phyloP scores from a whole-genome alignment of 176 grass and related monocot genomes.

The Hordeum vulgare region DNA sequence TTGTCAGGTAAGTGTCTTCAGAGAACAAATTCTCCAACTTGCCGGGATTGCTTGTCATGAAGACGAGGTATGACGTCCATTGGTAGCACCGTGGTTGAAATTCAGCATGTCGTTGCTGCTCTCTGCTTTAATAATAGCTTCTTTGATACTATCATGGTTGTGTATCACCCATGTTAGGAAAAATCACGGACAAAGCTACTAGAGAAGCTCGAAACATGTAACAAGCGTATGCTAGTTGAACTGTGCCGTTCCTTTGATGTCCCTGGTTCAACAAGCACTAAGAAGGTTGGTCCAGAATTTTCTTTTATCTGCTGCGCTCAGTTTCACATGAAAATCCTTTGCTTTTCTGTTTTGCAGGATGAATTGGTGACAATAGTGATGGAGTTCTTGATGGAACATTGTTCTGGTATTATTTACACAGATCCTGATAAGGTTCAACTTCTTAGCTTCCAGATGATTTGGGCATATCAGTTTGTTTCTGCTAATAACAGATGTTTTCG shows the following conservation, averaged over 20 bases:
- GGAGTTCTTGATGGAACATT: constrained; percentile 26
- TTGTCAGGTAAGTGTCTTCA: constrained; percentile 30
- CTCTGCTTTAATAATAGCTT: not conserved
- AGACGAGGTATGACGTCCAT: constrained; percentile 23
- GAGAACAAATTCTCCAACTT: constrained; percentile 38
- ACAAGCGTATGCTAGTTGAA: constrained; percentile 14
- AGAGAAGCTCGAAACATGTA: constrained; percentile 33
- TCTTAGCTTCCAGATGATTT: constrained; percentile 4
- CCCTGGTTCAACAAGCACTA: constrained; percentile 30
- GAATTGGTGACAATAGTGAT: constrained; percentile 36
- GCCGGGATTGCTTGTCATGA: constrained; percentile 9
- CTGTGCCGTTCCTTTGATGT: constrained; percentile 32
- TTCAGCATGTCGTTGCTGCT: not conserved
- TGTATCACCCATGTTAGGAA: constrained; percentile 27
- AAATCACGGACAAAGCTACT: constrained; percentile 22
- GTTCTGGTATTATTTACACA: constrained; percentile 9
- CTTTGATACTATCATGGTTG: constrained; percentile 3
- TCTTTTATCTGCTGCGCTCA: constrained; percentile 8
- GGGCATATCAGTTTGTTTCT: constrained; percentile 2
- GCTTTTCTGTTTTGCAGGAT: constrained; percentile 18
- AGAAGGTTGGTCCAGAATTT: constrained; percentile 27
- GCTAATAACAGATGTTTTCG: not conserved
- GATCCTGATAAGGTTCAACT: constrained; percentile 29
- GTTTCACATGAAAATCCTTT: not conserved
- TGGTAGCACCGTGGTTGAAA: not conserved